Evolutionary conservation across 768 basidiomycete genomes (phyloP).

Genomic region (Rubroboletus satanas): DNA sequence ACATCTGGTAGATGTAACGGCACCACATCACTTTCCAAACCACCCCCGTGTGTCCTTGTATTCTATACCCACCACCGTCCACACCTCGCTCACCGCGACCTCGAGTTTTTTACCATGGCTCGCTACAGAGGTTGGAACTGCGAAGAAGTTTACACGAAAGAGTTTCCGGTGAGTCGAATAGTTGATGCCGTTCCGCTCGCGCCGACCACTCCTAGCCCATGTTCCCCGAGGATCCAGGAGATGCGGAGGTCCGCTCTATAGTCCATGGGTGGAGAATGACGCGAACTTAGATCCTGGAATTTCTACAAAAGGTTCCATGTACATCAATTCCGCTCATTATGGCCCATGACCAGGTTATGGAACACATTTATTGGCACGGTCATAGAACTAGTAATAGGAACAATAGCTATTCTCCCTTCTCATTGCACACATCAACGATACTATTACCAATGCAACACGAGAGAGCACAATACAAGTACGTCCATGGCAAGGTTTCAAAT

Average conservation of each 20-base stretch:
- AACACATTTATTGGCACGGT: background rate
- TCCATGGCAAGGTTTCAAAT: background rate
- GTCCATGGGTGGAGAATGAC: constrained; percentile 82
- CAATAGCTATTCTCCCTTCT: background rate
- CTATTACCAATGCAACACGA: background rate
- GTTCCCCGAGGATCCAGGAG: constrained; percentile 87
- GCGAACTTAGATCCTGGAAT: background rate
- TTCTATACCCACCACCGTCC: constrained; percentile 91
- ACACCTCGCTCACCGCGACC: constrained; percentile 74
- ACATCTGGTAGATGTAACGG: constrained; percentile 18
- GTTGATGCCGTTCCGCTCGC: background rate
- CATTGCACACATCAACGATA: background rate
- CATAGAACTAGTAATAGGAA: background rate
- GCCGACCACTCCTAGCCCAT: constrained; percentile 54
- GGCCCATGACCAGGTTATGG: background rate
- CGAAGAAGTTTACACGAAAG: constrained; percentile 61
- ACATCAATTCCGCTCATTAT: background rate
- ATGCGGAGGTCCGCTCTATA: constrained; percentile 68
- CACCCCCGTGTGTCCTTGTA: constrained; percentile 55
- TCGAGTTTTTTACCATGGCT: constrained; percentile 76
- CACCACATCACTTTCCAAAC: background rate
- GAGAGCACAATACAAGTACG: background rate
- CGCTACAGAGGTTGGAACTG: constrained; percentile 63
- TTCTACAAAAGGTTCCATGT: background rate
- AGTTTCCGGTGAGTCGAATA: constrained; percentile 50